Base-by-base conservation (phyloP, 2,329 filamentous ascomycete species). In the Lasiodiplodia sp. region DNA sequence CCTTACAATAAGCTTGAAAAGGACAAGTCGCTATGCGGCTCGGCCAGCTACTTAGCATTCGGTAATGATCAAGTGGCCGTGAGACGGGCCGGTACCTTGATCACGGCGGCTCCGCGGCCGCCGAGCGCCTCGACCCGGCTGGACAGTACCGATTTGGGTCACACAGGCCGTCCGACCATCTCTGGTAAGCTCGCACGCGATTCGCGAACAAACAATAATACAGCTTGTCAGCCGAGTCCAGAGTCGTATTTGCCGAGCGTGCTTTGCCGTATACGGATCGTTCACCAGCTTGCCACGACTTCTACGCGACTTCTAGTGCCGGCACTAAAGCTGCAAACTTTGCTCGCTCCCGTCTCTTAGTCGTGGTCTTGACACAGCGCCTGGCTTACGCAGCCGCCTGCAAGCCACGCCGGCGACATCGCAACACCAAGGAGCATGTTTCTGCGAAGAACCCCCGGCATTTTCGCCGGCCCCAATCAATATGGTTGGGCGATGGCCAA, bases 391-490 rank as follows among this genome's bases (percentile, higher is more conserved):
- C 7, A 49, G 37, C 18, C 25, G 40, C 58, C 2, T 47, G 57
- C 38, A 18, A 25, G 58, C 58, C 58, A 63, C 58, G 8, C 16
- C 58, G 58, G 40, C 58, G 58, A 49, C 23, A 49, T 34, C 7
- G 37, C 38, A 25, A 63, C 57, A 51, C 58, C 58, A 63, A 47
- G 40, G 58, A 63, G 3, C 18, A 8, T 34, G 25, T 63, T 63
- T 63, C 25, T 63, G 58, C 58, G 58, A 63, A 49, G 40, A 63
- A 31, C 23, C 40, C 23, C 58, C 58, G 58, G n/a, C 58, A 34
- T 63, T 63, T 51, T 63, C 58, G 40, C 58, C 58, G 58, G 47
- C 58, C 23, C 58, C 58, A 21, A 63, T 44, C 58, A 63, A 49
- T 16, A 49, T 18, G 14, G 16, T 38, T 31, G 10, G 21, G 23